Conservation (phyloP, 352 stramenopile genomes). For the Pythium graminicola region DNA sequence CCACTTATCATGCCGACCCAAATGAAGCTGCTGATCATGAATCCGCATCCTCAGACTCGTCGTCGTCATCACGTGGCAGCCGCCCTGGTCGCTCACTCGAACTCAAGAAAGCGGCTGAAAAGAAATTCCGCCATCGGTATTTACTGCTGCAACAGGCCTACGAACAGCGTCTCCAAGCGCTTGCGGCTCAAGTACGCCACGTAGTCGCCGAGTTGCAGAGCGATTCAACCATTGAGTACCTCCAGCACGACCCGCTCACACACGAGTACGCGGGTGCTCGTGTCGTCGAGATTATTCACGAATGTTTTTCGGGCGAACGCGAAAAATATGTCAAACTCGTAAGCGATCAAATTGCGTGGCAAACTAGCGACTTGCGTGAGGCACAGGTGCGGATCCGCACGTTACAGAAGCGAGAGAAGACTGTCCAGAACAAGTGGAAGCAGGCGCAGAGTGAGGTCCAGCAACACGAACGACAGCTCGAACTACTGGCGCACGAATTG, state of each 20-base stretch:
- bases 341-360: slow-evolving; percentile 64
- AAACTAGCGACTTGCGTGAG: slow-evolving; percentile 56
- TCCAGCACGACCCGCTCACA: slow-evolving; percentile 62
- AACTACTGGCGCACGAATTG: slow-evolving; percentile 36
- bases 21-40: no score
- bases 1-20: no score
- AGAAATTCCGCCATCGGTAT: slow-evolving; percentile 70
- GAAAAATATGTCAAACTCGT: slow-evolving; percentile 70
- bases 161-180: slow-evolving; percentile 54
- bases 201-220: slow-evolving; percentile 45
- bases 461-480: slow-evolving; percentile 35
- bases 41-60: slow-evolving; percentile 9
- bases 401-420: slow-evolving; percentile 33
- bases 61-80: background rate
- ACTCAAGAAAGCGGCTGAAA: slow-evolving; percentile 51
- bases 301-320: slow-evolving; percentile 59
- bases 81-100: slow-evolving; percentile 10
- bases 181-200: slow-evolving; percentile 45
- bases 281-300: slow-evolving; percentile 56
- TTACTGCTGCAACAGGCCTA: slow-evolving; percentile 60
- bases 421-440: slow-evolving; percentile 38
- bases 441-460: slow-evolving; percentile 37
- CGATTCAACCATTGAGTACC: slow-evolving; percentile 52
- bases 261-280: slow-evolving; percentile 52
- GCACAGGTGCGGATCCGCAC: slow-evolving; percentile 37